Conservation (phyloP, 192 early-diverging fungal species). For the Rhizophagus clarus region DNA sequence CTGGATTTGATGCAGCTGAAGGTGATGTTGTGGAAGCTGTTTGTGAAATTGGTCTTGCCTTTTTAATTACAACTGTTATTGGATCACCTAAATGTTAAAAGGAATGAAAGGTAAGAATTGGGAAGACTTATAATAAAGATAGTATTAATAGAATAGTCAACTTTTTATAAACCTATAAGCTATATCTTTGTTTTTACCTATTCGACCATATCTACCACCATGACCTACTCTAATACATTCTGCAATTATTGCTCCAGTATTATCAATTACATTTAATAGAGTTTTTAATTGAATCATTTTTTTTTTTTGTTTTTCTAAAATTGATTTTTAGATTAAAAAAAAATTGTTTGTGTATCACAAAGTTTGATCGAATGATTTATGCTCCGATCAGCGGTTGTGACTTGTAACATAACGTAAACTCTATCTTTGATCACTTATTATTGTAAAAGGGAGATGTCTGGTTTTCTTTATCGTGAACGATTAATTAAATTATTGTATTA, state of each 20-base stretch:
- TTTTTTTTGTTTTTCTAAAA: constrained; percentile 29
- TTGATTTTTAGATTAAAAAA: too few relatives aligned
- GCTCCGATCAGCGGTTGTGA: too few relatives aligned
- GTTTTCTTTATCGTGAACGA: too few relatives aligned
- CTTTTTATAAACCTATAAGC: not conserved
- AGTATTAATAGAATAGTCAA: too few relatives aligned
- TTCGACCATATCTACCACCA: constrained; percentile 72
- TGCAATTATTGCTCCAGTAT: constrained; percentile 89
- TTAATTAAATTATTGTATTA: too few relatives aligned
- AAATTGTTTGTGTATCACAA: too few relatives aligned
- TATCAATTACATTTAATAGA: constrained; percentile 94
- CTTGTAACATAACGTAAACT: too few relatives aligned
- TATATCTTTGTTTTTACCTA: constrained; percentile 41
- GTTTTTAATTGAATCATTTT: constrained; percentile 80
- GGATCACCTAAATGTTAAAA: constrained; percentile 16
- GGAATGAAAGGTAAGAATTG: not conserved
- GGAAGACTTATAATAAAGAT: not conserved
- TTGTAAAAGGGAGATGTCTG: too few relatives aligned
- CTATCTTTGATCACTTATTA: too few relatives aligned
- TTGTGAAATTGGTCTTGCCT: constrained; percentile 21
- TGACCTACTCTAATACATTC: constrained; percentile 95
- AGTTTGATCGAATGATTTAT: too few relatives aligned
- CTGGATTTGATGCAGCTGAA: constrained; percentile 1
- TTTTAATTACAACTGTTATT: constrained; percentile 22
- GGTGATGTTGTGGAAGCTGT: not conserved